These are phyloP conservation scores for Aspergillus funiculosus DNA, from an alignment of 495 filamentous ascomycete genomes.

Conservation along the genomic window DNA sequence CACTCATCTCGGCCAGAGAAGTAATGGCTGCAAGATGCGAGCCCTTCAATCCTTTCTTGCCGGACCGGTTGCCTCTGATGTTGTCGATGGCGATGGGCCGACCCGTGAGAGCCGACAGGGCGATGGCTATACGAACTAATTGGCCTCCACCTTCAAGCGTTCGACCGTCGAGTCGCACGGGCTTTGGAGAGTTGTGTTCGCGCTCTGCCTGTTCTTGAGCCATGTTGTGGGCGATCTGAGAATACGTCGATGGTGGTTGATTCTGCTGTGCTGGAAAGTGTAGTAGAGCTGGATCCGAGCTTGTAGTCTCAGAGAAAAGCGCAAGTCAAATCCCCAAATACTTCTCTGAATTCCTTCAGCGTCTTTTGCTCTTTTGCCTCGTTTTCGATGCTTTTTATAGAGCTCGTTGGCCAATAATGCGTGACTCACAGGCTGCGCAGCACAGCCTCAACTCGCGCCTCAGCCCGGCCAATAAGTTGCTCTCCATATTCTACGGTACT, in stretches of 20 bases:
- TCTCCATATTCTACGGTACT: too few species aligned
- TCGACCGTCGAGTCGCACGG: slow-evolving; percentile 54
- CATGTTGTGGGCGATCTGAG: slow-evolving; percentile 1
- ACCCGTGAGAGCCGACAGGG: slow-evolving; percentile 60
- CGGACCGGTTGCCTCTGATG: slow-evolving; percentile 63
- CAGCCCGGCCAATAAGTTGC: too few species aligned
- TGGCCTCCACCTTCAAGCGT: slow-evolving; percentile 85
- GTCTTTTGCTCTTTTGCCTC: neutral
- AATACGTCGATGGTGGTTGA: neutral
- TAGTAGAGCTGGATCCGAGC: too few species aligned
- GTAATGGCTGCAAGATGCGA: slow-evolving; percentile 67
- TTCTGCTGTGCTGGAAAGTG: neutral
- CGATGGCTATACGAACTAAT: slow-evolving; percentile 65
- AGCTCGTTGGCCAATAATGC: too few species aligned
- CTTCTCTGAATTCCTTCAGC: neutral
- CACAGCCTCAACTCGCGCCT: neutral
- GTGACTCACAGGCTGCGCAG: neutral
- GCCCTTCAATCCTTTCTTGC: slow-evolving; percentile 59
- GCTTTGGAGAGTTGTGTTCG: slow-evolving; percentile 8
- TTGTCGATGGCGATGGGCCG: slow-evolving; percentile 59
- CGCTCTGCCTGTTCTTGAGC: neutral
- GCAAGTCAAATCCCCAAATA: neutral
- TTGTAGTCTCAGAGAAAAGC: too few species aligned
- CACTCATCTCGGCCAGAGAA: slow-evolving; percentile 59
- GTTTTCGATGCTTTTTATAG: neutral